Percentiles rank a stretch among this genome's conserved stretches.
These are phyloP conservation scores for Dryas integrifolia DNA, from an alignment of 331 rosid species.

Conservation along the genomic window DNA sequence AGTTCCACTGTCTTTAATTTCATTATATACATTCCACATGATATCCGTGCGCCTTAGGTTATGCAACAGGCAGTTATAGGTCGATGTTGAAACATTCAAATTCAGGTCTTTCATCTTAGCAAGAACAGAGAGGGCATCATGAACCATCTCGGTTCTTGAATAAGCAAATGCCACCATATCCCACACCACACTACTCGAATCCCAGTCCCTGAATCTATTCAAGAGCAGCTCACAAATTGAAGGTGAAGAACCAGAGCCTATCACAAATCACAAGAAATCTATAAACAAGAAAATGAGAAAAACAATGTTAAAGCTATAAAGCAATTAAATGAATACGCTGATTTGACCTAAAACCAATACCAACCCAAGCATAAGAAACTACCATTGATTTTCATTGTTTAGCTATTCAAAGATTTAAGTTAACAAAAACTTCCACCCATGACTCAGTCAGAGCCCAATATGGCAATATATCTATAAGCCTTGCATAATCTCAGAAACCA, in stretches of 20 bases:
- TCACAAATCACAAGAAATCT: slow-evolving; percentile 24
- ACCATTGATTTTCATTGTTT: not conserved
- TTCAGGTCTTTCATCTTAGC: slow-evolving; percentile 53
- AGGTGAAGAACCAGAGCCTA: slow-evolving; percentile 47
- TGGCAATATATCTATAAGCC: not conserved
- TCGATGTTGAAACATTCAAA: slow-evolving; percentile 38
- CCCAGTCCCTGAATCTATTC: slow-evolving; percentile 43
- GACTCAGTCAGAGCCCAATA: not conserved
- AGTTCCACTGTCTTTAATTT: slow-evolving; percentile 34
- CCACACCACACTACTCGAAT: slow-evolving; percentile 44
- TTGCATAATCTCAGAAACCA: not conserved
- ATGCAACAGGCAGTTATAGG: slow-evolving; percentile 46
- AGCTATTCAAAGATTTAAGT: not conserved
- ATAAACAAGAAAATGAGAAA: slow-evolving; percentile 6
- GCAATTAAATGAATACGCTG: not conserved
- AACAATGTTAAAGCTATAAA: not conserved
- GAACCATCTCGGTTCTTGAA: slow-evolving; percentile 40
- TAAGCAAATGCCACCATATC: slow-evolving; percentile 47
- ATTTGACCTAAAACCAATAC: not conserved
- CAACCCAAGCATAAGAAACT: not conserved
- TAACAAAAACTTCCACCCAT: not conserved
- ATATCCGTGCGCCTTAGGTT: slow-evolving; percentile 43
- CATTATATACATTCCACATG: slow-evolving; percentile 48
- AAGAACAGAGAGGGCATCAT: slow-evolving; percentile 49
- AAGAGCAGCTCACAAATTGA: slow-evolving; percentile 44